Percentiles rank a stretch among this genome's conserved stretches.
Conservation (phyloP, 2,329 filamentous ascomycete species). For the Aspergillus sojae region DNA sequence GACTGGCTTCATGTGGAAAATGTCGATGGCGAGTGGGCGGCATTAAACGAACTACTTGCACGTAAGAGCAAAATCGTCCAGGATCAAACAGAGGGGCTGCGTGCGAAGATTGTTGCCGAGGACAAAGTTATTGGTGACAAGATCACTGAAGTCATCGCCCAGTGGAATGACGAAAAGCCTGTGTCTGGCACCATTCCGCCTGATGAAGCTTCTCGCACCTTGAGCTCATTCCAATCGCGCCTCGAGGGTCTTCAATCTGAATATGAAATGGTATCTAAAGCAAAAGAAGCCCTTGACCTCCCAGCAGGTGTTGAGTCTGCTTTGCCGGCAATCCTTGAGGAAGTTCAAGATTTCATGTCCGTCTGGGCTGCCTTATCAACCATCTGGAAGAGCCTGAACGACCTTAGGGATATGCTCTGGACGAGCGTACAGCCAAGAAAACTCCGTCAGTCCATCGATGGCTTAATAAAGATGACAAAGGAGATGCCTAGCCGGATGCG, state of each 20-base stretch:
- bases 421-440: conserved; percentile 94
- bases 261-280: conserved; percentile 89
- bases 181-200: conserved; percentile 93
- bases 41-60: conserved; percentile 85
- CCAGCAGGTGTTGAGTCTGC: conserved; percentile 77
- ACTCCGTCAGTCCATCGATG: conserved; percentile 84
- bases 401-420: conserved; percentile 90
- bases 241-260: conserved; percentile 86
- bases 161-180: conserved; percentile 97
- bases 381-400: conserved; percentile 95
- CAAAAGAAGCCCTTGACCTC: conserved; percentile 93
- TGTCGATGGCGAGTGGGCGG: conserved; percentile 93
- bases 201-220: conserved; percentile 79
- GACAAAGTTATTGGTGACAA: conserved; percentile 89
- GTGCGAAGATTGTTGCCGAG: conserved; percentile 92
- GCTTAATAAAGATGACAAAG: conserved; percentile 95
- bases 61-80: conserved; percentile 94
- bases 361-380: conserved; percentile 95
- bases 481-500: conserved; percentile 99
- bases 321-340: conserved; percentile 84
- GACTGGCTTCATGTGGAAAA: conserved; percentile 97
- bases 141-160: conserved; percentile 77
- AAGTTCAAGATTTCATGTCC: conserved; percentile 98
- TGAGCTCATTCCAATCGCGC: conserved; percentile 79
- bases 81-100: conserved; percentile 91